These are phyloP conservation scores for Xylaria flabelliformis DNA, from an alignment of 495 filamentous ascomycete species.

Conservation along the genomic window DNA sequence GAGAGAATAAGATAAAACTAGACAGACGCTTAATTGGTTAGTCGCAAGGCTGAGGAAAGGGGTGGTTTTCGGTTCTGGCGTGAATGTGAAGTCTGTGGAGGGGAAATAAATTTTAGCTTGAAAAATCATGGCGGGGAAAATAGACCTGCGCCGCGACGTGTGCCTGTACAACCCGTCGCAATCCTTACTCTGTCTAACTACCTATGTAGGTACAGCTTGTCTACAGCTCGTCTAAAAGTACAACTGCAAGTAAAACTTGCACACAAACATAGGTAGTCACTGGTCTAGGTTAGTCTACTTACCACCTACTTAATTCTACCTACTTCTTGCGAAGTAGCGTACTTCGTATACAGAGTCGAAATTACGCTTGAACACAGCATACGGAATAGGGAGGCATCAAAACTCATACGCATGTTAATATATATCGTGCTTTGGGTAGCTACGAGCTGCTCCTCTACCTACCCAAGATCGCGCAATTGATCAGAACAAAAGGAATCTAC, in stretches of 20 bases:
- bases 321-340: neutral
- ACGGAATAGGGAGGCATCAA: neutral
- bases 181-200: neutral
- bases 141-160: conserved; percentile 18
- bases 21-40: neutral
- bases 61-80: neutral
- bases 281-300: neutral
- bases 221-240: neutral
- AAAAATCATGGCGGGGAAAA: conserved; percentile 19
- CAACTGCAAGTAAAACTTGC: neutral
- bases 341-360: neutral
- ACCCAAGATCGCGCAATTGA: neutral
- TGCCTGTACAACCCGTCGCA: neutral
- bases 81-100: conserved; percentile 7
- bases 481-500: neutral
- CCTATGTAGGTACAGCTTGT: no score
- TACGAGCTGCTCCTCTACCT: neutral
- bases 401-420: neutral
- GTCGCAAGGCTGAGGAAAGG: conserved; percentile 7
- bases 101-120: conserved; percentile 21
- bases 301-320: neutral
- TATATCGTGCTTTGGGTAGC: neutral
- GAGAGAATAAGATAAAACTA: conserved; percentile 2
- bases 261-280: neutral
- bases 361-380: neutral